Evolutionary conservation across 441 rosid species (phyloP).

Genomic region (Mallotus japonicus): DNA sequence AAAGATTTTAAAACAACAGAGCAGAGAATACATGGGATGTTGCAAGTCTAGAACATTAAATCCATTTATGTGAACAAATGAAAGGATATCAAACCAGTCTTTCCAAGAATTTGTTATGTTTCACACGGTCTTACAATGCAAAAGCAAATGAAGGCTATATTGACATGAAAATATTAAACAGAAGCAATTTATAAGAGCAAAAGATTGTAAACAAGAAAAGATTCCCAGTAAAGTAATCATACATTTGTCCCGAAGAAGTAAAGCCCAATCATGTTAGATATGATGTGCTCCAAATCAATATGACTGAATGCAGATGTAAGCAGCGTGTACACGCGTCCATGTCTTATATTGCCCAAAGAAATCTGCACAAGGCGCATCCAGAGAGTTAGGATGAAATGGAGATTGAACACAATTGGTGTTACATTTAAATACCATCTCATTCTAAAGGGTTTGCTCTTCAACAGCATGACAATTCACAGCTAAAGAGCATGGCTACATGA

Average conservation of each 20-base stretch:
- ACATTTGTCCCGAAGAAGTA: slow-evolving; percentile 91
- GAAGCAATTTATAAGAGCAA: slow-evolving; percentile 12
- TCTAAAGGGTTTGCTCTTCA: background rate
- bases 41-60: background rate
- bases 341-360: slow-evolving; percentile 67
- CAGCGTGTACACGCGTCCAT: slow-evolving; percentile 67
- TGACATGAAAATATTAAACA: background rate
- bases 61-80: background rate
- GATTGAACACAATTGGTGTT: background rate
- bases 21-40: background rate
- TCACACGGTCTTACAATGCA: background rate
- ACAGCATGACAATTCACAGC: slow-evolving; percentile 3
- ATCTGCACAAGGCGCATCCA: slow-evolving; percentile 51
- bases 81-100: background rate
- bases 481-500: background rate
- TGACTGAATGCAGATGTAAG: slow-evolving; percentile 93
- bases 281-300: slow-evolving; percentile 53
- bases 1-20: background rate
- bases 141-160: background rate
- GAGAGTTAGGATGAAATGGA: slow-evolving; percentile 16
- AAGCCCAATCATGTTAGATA: slow-evolving; percentile 87
- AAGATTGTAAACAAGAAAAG: slow-evolving; percentile 22
- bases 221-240: slow-evolving; percentile 29
- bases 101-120: background rate
- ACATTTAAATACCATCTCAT: background rate